Evolutionary conservation across 2,329 filamentous ascomycete genomes (phyloP), one percentile per base, ranked within the genome.

Genomic region (Ophiostoma fasciatum): DNA sequence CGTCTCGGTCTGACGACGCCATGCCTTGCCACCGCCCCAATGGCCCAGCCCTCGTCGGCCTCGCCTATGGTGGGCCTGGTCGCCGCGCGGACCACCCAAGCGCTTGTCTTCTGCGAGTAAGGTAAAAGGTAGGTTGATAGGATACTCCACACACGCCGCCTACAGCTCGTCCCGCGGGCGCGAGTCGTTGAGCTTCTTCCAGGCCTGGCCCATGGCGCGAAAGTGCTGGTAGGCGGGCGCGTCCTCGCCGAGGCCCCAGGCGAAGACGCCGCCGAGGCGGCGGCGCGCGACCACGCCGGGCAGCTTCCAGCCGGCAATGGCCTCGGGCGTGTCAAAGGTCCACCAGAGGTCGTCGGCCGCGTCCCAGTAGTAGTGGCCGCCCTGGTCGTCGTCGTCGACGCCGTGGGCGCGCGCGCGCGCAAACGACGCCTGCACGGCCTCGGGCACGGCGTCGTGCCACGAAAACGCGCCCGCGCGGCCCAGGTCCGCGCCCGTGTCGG

Each of bases 231-330:
- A 70, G 4, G 47, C 36, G 1, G 61, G 58, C 2, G 60, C 65
- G 40, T 84, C 79, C 54, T 84, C 78, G 2, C 76, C 79, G 39
- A 84, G 48, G 15, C 74, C 78, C 79, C 78, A 84, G 1, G 78
- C 78, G 64, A 84, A 82, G 5, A 81, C 71, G 13, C 81, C 80
- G 1, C 79, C 78, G 0, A 84, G 52, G 1, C 58, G 53, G 49
- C 67, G 64, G 22, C 60, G 59, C 21, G 61, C 56, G 4, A 82
- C 62, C 25, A 85, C 64, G 5, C 65, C 51, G 4, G 63, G 55
- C 39, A 82, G 71, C 57, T 85, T 85, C 38, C 60, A 58, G 14
- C 21, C 14, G 11, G 52, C 46, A 34, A 85, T 74, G 11, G 73
- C 62, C 7, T 62, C 60, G 0, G 66, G 61, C 0, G 74, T 79